Evolutionary conservation across 805 yeast genomes (phyloP), one percentile per base, ranked within the genome.

Genomic region (Ogataea populi-albae): DNA sequence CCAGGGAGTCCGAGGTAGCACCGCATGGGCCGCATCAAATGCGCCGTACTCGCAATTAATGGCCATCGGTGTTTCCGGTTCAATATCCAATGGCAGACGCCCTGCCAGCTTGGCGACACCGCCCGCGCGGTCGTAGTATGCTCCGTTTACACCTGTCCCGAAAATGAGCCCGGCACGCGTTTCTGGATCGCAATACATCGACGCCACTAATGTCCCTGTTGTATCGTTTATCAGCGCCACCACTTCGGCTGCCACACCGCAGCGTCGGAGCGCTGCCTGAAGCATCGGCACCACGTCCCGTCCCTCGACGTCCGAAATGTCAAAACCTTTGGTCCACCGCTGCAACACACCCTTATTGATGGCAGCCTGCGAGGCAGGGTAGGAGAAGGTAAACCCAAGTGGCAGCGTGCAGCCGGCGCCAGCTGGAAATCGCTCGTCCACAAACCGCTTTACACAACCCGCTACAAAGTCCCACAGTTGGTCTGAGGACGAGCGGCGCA

Each of bases 11-110:
- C 96, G 79, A 58, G 98, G 98, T 52, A 91, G 73, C 23, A 81
- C 75, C 7, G 50, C 40, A 55, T 83, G 94, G 65, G 87, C 96
- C 59, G 87, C 89, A 63, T 91, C 98, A 60, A 91, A 91, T 5
- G 97, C 91, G 56, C 98, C 98, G 68, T 91, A 91, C 69, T 91
- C 98, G 72, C 97, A 88, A 73, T 91, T 91, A 62, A 91, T 91
- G 37, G 96, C 96, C 95, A 91, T 89, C 45, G 82, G 79, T 27
- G 83, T 72, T 32, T 75, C 75, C 7, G 60, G 62, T 24, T 19
- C 57, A 49, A 87, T 74, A 57, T 86, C 96, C 15, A 63, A 66
- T 20, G 78, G 73, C 36, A 82, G 61, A 51, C 65, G 67, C 41
- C 93, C 95, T 52, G 77, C 78, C 50, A 91, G 72, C 69, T 91